These are phyloP conservation scores for Cladorrhinum sp. DNA, from an alignment of 2,329 filamentous ascomycete genomes.

Conservation along the genomic window DNA sequence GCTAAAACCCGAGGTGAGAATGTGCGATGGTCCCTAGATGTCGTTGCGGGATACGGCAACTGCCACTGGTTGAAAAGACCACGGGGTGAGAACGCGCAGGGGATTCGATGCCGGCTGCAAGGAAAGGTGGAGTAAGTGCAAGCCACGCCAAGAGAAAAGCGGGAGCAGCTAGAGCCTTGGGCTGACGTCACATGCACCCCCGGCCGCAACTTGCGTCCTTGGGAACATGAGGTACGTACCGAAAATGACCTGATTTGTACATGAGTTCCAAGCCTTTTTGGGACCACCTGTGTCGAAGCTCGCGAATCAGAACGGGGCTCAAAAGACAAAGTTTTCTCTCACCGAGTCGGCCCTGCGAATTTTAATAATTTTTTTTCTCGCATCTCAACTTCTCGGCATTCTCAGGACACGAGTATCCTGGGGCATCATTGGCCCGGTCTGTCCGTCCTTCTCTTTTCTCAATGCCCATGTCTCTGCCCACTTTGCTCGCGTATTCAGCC, in stretches of 20 bases:
- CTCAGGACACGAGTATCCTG: background rate
- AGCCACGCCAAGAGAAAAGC: background rate
- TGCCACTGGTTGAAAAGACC: background rate
- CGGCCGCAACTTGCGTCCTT: background rate
- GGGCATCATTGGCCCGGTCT: background rate
- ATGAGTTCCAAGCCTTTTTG: constrained; percentile 1
- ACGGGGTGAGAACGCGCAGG: background rate
- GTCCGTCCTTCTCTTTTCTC: background rate
- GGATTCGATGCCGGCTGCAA: background rate
- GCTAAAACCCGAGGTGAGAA: background rate
- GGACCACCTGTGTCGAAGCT: background rate
- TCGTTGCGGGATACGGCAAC: background rate
- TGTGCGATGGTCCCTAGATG: background rate
- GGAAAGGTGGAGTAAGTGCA: background rate
- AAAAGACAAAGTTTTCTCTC: background rate
- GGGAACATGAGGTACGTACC: constrained; percentile 11
- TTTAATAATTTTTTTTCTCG: background rate
- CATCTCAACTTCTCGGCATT: background rate
- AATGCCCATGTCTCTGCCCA: background rate
- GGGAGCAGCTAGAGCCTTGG: constrained; percentile 21
- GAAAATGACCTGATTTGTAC: constrained; percentile 26
- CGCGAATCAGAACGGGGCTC: background rate
- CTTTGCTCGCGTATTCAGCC: background rate
- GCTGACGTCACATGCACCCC: constrained; percentile 19
- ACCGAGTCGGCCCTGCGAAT: background rate